These are phyloP conservation scores for Aspergillus sp. DNA, from an alignment of 2,329 filamentous ascomycete species.

Conservation along the genomic window DNA sequence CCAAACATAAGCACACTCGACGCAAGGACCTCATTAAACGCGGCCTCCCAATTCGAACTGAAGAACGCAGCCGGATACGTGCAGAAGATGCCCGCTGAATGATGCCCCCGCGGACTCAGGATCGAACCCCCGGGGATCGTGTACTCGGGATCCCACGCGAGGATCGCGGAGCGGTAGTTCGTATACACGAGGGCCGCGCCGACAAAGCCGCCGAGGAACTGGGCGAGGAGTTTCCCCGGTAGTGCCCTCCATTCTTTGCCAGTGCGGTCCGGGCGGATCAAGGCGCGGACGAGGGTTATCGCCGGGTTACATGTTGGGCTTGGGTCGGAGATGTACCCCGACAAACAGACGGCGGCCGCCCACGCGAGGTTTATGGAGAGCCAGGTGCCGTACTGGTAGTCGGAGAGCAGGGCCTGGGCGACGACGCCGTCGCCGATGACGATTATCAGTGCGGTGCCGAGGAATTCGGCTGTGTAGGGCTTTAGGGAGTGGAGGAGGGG, in stretches of 20 bases:
- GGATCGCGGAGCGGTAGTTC: conserved; percentile 37
- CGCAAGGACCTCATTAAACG: conserved; percentile 34
- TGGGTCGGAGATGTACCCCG: conserved; percentile 33
- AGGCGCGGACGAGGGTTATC: conserved; percentile 30
- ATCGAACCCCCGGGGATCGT: conserved; percentile 37
- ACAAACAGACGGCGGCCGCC: conserved; percentile 35
- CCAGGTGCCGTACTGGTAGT: conserved; percentile 40
- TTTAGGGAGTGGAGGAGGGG: conserved; percentile 24
- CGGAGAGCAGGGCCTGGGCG: conserved; percentile 37
- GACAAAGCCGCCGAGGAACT: conserved; percentile 37
- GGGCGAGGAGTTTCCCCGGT: conserved; percentile 33
- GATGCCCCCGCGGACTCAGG: conserved; percentile 32
- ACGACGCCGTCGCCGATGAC: conserved; percentile 40
- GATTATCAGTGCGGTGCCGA: conserved; percentile 37
- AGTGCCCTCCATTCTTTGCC: conserved; percentile 31
- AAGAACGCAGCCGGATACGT: conserved; percentile 33
- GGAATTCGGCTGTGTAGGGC: conserved; percentile 37
- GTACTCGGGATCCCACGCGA: conserved; percentile 37
- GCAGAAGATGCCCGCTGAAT: conserved; percentile 36
- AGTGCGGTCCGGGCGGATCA: conserved; percentile 32
- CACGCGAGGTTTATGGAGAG: conserved; percentile 40
- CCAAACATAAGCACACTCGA: conserved; percentile 39
- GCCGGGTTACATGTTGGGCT: conserved; percentile 36
- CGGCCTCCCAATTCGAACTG: conserved; percentile 38
- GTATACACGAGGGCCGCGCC: conserved; percentile 36